These are phyloP conservation scores for Cystofilobasidium macerans DNA, from an alignment of 768 basidiomycete species.

Conservation along the genomic window DNA sequence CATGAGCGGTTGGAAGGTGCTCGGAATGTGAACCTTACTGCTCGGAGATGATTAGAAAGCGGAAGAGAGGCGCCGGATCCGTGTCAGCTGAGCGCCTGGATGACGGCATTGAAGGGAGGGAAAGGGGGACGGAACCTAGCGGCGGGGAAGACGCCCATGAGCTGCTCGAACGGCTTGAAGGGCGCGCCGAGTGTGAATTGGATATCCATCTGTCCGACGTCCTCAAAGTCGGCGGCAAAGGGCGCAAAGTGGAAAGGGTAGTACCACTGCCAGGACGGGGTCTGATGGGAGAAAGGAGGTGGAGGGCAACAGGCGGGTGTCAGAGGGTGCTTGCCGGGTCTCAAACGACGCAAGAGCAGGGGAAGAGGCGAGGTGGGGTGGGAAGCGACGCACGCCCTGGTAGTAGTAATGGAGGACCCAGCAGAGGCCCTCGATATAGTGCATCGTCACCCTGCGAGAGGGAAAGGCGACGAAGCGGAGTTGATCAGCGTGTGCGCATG, in stretches of 20 bases:
- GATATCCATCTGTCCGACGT: conserved; percentile 62
- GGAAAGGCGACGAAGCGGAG: neutral
- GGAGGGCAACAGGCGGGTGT: conserved; percentile 13
- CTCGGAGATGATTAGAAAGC: neutral
- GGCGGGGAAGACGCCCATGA: conserved; percentile 96
- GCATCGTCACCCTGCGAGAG: conserved; percentile 53
- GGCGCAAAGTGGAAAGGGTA: conserved; percentile 98
- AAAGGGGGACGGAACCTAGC: conserved; percentile 51
- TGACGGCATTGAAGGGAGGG: neutral
- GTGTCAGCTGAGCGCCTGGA: neutral
- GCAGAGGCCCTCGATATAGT: conserved; percentile 84
- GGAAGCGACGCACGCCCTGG: conserved; percentile 65
- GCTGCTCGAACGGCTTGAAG: conserved; percentile 92
- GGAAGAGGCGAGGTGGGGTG: conserved; percentile 32
- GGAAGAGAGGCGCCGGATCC: neutral
- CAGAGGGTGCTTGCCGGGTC: neutral
- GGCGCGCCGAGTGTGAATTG: conserved; percentile 69
- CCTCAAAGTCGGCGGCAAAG: conserved; percentile 86
- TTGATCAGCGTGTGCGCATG: too few species aligned
- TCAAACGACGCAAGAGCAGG: conserved; percentile 14
- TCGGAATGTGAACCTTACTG: conserved; percentile 80
- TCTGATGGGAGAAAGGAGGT: conserved; percentile 28
- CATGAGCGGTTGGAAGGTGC: conserved; percentile 79
- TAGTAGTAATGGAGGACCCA: conserved; percentile 99
- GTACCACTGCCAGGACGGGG: conserved; percentile 89